These are phyloP conservation scores for Backusella sp. DNA, from an alignment of 192 early-diverging fungal genomes.

Conservation along the genomic window DNA sequence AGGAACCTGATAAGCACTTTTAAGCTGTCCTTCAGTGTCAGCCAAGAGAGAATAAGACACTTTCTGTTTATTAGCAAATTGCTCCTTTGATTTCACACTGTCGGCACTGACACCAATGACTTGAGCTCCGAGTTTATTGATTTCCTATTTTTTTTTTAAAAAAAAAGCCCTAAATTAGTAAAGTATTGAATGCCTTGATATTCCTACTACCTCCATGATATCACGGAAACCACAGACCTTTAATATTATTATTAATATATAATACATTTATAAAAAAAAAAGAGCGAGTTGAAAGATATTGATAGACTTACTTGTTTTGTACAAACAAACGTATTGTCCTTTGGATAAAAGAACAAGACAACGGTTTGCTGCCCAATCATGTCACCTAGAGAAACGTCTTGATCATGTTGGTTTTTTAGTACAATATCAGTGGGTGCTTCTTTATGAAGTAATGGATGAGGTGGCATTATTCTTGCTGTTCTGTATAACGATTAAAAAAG, in stretches of 20 bases:
- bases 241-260: background rate
- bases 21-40: constrained; percentile 29
- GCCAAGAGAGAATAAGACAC: constrained; percentile 36
- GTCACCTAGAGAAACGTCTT: constrained; percentile 24
- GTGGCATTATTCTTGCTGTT: background rate
- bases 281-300: background rate
- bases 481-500: background rate
- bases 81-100: constrained; percentile 30
- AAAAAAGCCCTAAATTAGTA: background rate
- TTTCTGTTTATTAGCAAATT: constrained; percentile 21
- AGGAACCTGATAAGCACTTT: constrained; percentile 33
- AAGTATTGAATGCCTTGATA: no score
- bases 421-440: constrained; percentile 28
- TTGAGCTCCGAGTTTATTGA: constrained; percentile 31
- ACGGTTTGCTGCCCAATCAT: constrained; percentile 28
- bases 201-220: constrained; percentile 22
- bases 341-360: constrained; percentile 44
- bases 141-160: constrained; percentile 16
- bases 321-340: constrained; percentile 35
- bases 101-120: constrained; percentile 41
- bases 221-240: constrained; percentile 44
- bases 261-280: background rate
- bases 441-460: constrained; percentile 34
- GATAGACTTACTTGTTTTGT: constrained; percentile 31
- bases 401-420: constrained; percentile 33